These are phyloP conservation scores for Pyrenochaeta sp. DNA, from an alignment of 2,329 filamentous ascomycete species.

Conservation along the genomic window DNA sequence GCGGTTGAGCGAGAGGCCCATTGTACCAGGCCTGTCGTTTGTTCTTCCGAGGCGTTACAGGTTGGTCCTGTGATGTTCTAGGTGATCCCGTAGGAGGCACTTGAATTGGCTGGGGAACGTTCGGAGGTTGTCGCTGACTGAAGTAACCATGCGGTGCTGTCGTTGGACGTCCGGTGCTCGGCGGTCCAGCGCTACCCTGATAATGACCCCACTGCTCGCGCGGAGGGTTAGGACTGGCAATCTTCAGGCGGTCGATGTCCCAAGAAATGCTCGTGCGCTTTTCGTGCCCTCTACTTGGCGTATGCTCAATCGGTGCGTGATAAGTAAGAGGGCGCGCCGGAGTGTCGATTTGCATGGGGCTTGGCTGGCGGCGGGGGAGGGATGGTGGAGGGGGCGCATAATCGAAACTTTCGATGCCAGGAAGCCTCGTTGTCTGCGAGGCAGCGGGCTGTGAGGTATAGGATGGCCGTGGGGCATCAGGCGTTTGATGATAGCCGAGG, in stretches of 20 bases:
- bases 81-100: slow-evolving; percentile 43
- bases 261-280: slow-evolving; percentile 59
- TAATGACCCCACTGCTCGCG: slow-evolving; percentile 47
- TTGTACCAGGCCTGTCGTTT: slow-evolving; percentile 80
- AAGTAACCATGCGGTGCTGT: slow-evolving; percentile 51
- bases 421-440: slow-evolving; percentile 73
- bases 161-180: slow-evolving; percentile 37
- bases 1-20: slow-evolving; percentile 53
- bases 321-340: slow-evolving; percentile 54
- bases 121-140: slow-evolving; percentile 32
- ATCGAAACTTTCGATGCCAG: slow-evolving; percentile 92
- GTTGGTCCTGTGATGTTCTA: slow-evolving; percentile 49
- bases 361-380: slow-evolving; percentile 70
- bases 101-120: slow-evolving; percentile 36
- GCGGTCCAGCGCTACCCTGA: slow-evolving; percentile 31
- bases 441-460: slow-evolving; percentile 63
- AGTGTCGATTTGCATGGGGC: slow-evolving; percentile 79
- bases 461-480: slow-evolving; percentile 67
- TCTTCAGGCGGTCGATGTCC: slow-evolving; percentile 74
- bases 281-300: slow-evolving; percentile 34
- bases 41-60: slow-evolving; percentile 64
- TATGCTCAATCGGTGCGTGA: slow-evolving; percentile 44
- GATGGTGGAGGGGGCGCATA: slow-evolving; percentile 71
- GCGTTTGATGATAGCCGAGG: slow-evolving; percentile 77
- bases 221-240: slow-evolving; percentile 57